Evolutionary conservation across 2,329 filamentous ascomycete genomes (phyloP), one percentile per base, ranked within the genome.

Genomic region (Curvularia hawaiiensis): DNA sequence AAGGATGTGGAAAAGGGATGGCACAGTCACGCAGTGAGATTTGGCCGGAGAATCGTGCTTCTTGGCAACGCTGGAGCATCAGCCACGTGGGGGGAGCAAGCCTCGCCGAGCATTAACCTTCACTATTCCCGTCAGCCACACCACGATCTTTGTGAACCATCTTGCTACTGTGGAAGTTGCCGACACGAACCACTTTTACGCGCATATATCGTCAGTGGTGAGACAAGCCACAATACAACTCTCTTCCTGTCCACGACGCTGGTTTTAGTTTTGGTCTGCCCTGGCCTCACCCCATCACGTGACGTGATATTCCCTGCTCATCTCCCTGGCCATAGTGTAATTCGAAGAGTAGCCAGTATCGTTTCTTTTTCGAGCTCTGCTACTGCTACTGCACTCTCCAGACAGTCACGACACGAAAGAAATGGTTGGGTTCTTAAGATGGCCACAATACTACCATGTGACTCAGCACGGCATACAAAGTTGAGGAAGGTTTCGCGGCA

Each of bases 61-160:
- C 45, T 47, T 47, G 45, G 45, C 45, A 47, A 47, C 45, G 18
- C 30, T 35, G 24, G 10, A 30, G 24, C 26, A 28, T 35, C 30
- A 50, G 47, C 47, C 35, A 50, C 35, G 35, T 40, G 35, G 47
- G 24, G 33, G 18, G 24, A 50, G 16, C n/a, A 6, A 50, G 35
- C 47, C 26, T 40, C 35, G 24, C 47, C 35, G 24, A 50, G 24
- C 22, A 18, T 24, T 16, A 40, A n/a, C n/a, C 11, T 16, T 22
- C 10, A 39, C n/a, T 31, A 4, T 50, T 30, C 16, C 35, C 16
- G 22, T 24, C 47, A 50, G 38, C 22, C 20, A 20, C 35, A 28
- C 10, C 9, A 50, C 20, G 14, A 30, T n/a, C 24, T 20, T 40
- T 11, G 10, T 22, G 10, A n/a, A 8, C 35, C 12, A 44, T 44